Evolutionary conservation across 257 asterid genomes (phyloP).

Genomic region (Echites panduratus): DNA sequence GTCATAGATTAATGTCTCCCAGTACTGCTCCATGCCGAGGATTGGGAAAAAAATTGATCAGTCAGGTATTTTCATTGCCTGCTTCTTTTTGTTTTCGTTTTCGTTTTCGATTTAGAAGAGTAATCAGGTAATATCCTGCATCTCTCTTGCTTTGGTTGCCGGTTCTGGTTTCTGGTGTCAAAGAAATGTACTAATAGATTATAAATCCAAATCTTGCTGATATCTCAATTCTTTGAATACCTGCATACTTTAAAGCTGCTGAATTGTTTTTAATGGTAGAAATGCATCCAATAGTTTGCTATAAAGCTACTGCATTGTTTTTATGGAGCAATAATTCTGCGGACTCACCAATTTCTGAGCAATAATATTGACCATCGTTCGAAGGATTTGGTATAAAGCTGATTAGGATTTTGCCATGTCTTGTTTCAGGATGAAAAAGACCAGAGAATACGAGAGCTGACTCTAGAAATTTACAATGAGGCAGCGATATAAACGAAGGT

Average conservation of each 20-base stretch:
- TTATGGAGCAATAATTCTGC: no score
- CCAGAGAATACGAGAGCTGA: constrained; percentile 24
- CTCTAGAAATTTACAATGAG: constrained; percentile 24
- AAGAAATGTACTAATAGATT: not conserved
- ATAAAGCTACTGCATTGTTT: not conserved
- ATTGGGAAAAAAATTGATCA: constrained; percentile 12
- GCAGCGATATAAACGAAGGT: constrained; percentile 19
- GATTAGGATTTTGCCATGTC: not conserved
- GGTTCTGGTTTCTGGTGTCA: not conserved
- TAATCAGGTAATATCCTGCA: not conserved
- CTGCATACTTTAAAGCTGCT: no score
- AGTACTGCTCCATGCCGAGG: constrained; percentile 26
- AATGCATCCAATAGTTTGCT: not conserved
- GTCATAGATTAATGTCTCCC: constrained; percentile 25
- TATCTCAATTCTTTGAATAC: not conserved
- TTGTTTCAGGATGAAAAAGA: constrained; percentile 24
- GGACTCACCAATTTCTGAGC: not conserved
- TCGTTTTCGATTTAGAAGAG: no score
- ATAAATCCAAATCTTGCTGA: not conserved
- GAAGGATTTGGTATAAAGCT: not conserved
- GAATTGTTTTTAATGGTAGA: no score
- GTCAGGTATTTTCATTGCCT: constrained; percentile 11
- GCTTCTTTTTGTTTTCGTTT: not conserved
- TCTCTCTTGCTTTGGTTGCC: not conserved
- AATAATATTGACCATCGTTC: not conserved